phyloP scores from a whole-genome alignment of 345 rosid genomes.

The Gossypium sturtianum region DNA sequence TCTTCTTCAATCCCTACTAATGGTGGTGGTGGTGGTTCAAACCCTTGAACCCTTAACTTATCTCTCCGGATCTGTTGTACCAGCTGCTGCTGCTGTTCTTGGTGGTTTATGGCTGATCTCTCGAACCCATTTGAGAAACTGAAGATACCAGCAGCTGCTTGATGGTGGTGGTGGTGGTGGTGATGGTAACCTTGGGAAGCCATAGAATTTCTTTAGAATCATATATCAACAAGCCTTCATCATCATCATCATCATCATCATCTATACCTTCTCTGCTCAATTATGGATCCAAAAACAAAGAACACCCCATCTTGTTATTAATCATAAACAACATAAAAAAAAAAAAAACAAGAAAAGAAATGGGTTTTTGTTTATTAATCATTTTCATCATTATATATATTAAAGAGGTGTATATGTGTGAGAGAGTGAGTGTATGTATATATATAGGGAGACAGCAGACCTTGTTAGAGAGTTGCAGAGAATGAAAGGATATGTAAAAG shows the following conservation, averaged over 20 bases:
- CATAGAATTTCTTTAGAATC: constrained; percentile 52
- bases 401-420: neutral
- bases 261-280: constrained; percentile 6
- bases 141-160: constrained; percentile 44
- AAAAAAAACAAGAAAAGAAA: constrained; percentile 5
- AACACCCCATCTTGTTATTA: constrained; percentile 9
- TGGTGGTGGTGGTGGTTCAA: constrained; percentile 35
- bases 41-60: constrained; percentile 46
- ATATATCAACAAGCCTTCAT: constrained; percentile 39
- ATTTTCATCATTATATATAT: constrained; percentile 22
- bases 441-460: constrained; percentile 13
- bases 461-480: constrained; percentile 50
- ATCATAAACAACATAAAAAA: neutral
- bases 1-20: constrained; percentile 57
- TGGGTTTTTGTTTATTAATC: constrained; percentile 1
- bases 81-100: constrained; percentile 27
- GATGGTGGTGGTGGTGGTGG: constrained; percentile 44
- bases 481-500: constrained; percentile 35
- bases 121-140: constrained; percentile 72
- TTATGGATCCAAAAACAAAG: constrained; percentile 18
- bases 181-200: constrained; percentile 57
- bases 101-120: constrained; percentile 31
- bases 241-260: constrained; percentile 16
- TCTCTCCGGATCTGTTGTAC: constrained; percentile 70
- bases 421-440: neutral